Percentiles rank a stretch among this genome's conserved stretches.
Conservation (phyloP, 169 alveolate species). For the Hepatocystis sp. region DNA sequence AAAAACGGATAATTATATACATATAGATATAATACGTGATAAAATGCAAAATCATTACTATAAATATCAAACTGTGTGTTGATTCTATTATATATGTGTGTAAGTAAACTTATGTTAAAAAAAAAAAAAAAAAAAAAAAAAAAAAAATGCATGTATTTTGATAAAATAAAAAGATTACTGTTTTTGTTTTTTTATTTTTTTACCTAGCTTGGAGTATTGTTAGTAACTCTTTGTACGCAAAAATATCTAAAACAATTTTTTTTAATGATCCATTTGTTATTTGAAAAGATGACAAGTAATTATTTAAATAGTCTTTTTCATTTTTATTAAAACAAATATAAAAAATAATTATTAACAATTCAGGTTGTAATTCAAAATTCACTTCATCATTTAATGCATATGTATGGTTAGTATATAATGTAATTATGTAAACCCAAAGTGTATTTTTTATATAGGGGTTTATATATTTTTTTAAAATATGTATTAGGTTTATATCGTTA, state of each 20-base stretch:
- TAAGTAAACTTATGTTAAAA: too few species aligned
- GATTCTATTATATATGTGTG: too few species aligned
- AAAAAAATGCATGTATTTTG: too few species aligned
- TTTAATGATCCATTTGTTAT: slow-evolving; percentile 1
- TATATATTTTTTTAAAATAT: slow-evolving; percentile 14
- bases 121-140: too few species aligned
- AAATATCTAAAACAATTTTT: slow-evolving; percentile 23
- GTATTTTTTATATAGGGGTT: slow-evolving; percentile 59
- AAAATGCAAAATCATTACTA: too few species aligned
- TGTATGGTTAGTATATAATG: slow-evolving; percentile 13
- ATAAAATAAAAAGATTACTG: too few species aligned
- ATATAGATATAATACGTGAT: too few species aligned
- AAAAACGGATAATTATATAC: too few species aligned
- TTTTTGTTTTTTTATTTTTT: background rate
- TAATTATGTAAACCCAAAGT: slow-evolving; percentile 53
- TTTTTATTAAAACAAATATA: slow-evolving; percentile 39
- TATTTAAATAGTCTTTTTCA: slow-evolving; percentile 13
- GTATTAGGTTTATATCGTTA: slow-evolving; percentile 10
- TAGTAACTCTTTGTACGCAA: slow-evolving; percentile 34
- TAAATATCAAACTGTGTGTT: too few species aligned
- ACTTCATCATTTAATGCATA: slow-evolving; percentile 14
- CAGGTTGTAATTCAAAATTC: slow-evolving; percentile 18
- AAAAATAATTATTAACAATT: slow-evolving; percentile 40
- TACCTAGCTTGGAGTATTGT: slow-evolving; percentile 24
- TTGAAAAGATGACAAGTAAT: slow-evolving; percentile 26